Evolutionary conservation across 768 basidiomycete species (phyloP), one percentile per base, ranked within the genome.

Genomic region (Podaxis sp.): DNA sequence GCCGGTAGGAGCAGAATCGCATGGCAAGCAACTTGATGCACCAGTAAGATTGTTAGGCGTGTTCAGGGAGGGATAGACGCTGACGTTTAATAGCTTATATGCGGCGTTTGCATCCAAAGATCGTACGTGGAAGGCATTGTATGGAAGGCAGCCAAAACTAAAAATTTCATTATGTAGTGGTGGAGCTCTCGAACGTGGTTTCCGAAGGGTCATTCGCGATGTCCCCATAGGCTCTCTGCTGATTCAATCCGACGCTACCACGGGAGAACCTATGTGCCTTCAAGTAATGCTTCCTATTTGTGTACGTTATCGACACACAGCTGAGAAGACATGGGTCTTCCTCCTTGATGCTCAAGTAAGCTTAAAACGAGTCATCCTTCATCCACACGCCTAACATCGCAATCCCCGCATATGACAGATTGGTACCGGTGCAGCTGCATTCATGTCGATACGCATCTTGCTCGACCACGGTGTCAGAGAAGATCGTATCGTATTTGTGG

Each of bases 401-500:
- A 20, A 10, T 46, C 44, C 2, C 6, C 20, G 20, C 17, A 17
- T 20, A 13, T 49, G 38, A 17, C 66, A 96, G 89, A 94, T 99
- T 72, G 95, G 93, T 5, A 98, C 96, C 0, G 96, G 89, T 4
- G 95, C 96, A 0, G 87, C 93, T 3, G 89, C 89, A 20, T 91
- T 98, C 73, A 98, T 99, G 96, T 90, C 95, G 0, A 92, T 99
- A 64, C 90, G 96, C 30, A 85, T 96, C 11, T 78, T 98, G 10
- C 82, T 99, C 17, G 96, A 99, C 71, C 96, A 99, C 67, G 95
- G 96, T 12, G 88, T 96, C 17, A 83, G 73, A 60, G 85, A 95
- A 73, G 86, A 90, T 64, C 87, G 85, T 68, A 96, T 97, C 66
- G 86, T 97, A 61, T 96, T 96, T 70, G 85, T 95, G 13, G 89